Evolutionary conservation across 2,329 filamentous ascomycete species (phyloP), one percentile per base, ranked within the genome.

Genomic region (Talaromyces islandicus): DNA sequence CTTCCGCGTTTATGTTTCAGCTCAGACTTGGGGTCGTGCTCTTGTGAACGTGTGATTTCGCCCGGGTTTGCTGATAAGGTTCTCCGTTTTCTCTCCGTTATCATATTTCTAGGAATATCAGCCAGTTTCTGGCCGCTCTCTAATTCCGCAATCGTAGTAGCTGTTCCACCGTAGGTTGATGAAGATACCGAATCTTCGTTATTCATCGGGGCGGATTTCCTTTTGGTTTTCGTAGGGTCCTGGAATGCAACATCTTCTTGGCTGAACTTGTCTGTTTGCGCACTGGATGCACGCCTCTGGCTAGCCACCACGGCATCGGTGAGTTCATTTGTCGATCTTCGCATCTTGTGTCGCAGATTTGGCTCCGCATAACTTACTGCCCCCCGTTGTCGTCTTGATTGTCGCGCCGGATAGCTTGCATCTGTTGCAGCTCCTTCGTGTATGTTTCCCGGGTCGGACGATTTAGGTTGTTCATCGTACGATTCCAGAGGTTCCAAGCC

Each of bases 341-440:
- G 84, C 90, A 94, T 92, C 76, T 94, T 94, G 69, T 88, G 88
- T 63, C 88, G 83, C 48, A 94, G 78, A 68, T 89, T 93, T 1
- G 90, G 90, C 71, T 93, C 89, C 11, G 89, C 88, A 71, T 94
- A 94, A 77, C 89, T 93, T 63, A 94, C 83, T 55, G 86, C 81
- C 11, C 84, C 77, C 67, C 88, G 81, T 54, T 85, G 84, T 64
- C 90, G 83, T 65, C 90, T 81, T 66, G 86, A 88, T 24, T 85
- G 83, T 51, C 90, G 82, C 29, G 83, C 80, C 29, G 56, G 25
- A 41, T 57, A 58, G 19, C 56, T 53, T 7, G 59, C 48, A 14
- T 61, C 56, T 46, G 59, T 58, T 14, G 27, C 25, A 50, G 59
- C 51, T 29, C 25, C 38, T 6, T 61, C 56, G 25, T 58, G 27